These are phyloP conservation scores for Wickerhamomyces kurtzmanii DNA, from an alignment of 805 yeast species.

Conservation along the genomic window DNA sequence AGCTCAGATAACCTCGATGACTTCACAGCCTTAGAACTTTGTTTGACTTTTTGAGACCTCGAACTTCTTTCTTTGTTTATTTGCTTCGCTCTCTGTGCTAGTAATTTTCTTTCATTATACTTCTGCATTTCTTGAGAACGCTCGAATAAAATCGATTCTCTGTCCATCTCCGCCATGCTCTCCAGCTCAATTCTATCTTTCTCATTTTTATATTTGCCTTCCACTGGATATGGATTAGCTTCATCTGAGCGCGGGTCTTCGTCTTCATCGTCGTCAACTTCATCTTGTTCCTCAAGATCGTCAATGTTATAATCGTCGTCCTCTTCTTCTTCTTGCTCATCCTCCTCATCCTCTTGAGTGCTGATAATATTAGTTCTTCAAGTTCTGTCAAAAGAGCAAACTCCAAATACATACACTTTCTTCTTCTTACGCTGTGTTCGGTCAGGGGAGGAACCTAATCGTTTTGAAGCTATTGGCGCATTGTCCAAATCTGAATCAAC, in stretches of 20 bases:
- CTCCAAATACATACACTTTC: slow-evolving; percentile 6
- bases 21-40: slow-evolving; percentile 24
- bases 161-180: slow-evolving; percentile 79
- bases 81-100: slow-evolving; percentile 70
- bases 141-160: slow-evolving; percentile 86
- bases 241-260: slow-evolving; percentile 29
- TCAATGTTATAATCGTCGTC: slow-evolving; percentile 30
- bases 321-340: slow-evolving; percentile 27
- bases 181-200: slow-evolving; percentile 58
- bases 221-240: slow-evolving; percentile 82
- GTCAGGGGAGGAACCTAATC: slow-evolving; percentile 12
- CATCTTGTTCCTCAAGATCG: slow-evolving; percentile 18
- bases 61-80: slow-evolving; percentile 26
- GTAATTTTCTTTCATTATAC: slow-evolving; percentile 71
- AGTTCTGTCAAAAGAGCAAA: neutral
- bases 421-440: slow-evolving; percentile 15
- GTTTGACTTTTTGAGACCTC: slow-evolving; percentile 20
- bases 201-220: slow-evolving; percentile 82
- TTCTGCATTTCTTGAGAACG: slow-evolving; percentile 89
- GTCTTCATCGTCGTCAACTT: slow-evolving; percentile 23
- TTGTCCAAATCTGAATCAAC: slow-evolving; percentile 23
- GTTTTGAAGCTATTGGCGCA: slow-evolving; percentile 23
- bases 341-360: slow-evolving; percentile 23
- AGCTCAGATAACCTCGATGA: slow-evolving; percentile 58
- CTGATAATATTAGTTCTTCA: slow-evolving; percentile 6